These are phyloP conservation scores for Tolypocladium endophyticum DNA, from an alignment of 2,329 filamentous ascomycete genomes.

Conservation along the genomic window DNA sequence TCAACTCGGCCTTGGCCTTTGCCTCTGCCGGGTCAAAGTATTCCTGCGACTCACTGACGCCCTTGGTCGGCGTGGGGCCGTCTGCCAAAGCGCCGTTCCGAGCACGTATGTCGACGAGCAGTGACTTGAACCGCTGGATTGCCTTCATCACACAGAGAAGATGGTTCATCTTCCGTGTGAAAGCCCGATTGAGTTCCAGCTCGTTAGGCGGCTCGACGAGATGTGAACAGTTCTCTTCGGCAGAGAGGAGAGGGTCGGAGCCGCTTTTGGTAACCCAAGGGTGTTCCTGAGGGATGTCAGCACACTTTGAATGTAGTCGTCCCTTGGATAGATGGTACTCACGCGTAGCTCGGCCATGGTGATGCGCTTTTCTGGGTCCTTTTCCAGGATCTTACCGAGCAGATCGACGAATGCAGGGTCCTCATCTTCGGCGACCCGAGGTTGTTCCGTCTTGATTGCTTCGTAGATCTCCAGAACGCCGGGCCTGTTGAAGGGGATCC, in stretches of 20 bases:
- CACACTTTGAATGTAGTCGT: not conserved
- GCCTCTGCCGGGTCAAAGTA: constrained; percentile 16
- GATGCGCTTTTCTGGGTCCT: constrained; percentile 75
- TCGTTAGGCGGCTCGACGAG: constrained; percentile 77
- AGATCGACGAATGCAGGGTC: constrained; percentile 64
- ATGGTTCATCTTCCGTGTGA: constrained; percentile 81
- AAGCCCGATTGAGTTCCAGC: constrained; percentile 80
- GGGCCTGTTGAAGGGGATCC: constrained; percentile 72
- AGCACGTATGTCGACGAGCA: constrained; percentile 35
- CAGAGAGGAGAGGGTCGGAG: constrained; percentile 64
- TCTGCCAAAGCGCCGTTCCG: constrained; percentile 8
- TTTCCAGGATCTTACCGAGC: constrained; percentile 65
- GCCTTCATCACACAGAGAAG: constrained; percentile 86
- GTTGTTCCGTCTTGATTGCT: constrained; percentile 64
- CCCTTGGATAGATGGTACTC: constrained; percentile 22
- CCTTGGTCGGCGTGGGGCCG: not conserved
- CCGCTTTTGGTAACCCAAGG: constrained; percentile 84
- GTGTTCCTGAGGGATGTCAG: constrained; percentile 54
- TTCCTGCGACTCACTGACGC: constrained; percentile 2
- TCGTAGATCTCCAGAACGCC: constrained; percentile 82
- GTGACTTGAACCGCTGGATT: constrained; percentile 74
- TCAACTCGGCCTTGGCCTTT: constrained; percentile 33
- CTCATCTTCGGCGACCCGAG: constrained; percentile 51
- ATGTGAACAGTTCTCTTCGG: constrained; percentile 77
- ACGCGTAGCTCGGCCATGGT: constrained; percentile 75